Conservation (phyloP, 2,329 filamentous ascomycete species). For the Pseudogymnoascus sp. region DNA sequence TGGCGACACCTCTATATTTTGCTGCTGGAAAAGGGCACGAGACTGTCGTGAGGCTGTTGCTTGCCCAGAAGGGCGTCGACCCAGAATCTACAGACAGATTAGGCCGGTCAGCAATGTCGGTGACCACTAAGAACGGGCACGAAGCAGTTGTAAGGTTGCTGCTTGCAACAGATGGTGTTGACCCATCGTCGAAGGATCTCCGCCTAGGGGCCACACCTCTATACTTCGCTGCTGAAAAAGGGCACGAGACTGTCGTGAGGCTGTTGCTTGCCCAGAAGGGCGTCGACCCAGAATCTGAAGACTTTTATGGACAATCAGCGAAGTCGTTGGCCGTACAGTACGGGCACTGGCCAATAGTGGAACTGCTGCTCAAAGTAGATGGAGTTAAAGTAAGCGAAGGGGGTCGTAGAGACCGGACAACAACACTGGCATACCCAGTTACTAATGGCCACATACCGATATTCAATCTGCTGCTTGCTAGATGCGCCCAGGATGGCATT, state of each 20-base stretch:
- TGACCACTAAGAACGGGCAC: neutral
- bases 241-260: neutral
- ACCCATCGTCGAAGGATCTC: neutral
- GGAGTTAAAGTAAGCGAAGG: neutral
- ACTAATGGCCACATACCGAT: neutral
- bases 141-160: neutral
- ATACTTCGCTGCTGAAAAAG: neutral
- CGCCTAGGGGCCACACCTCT: neutral
- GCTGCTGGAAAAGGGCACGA: constrained; percentile 5
- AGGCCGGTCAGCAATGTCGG: neutral
- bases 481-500: neutral
- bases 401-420: neutral
- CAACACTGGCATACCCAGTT: neutral
- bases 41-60: neutral
- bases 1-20: neutral
- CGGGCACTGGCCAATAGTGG: neutral
- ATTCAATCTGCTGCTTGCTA: neutral
- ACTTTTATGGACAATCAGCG: neutral
- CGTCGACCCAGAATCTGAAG: neutral
- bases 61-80: neutral
- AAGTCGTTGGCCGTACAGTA: neutral
- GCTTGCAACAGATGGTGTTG: neutral
- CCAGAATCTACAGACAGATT: neutral
- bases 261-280: neutral
- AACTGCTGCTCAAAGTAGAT: neutral